Conservation (phyloP, 108 stramenopile species). For the Cyclotella baltica region DNA sequence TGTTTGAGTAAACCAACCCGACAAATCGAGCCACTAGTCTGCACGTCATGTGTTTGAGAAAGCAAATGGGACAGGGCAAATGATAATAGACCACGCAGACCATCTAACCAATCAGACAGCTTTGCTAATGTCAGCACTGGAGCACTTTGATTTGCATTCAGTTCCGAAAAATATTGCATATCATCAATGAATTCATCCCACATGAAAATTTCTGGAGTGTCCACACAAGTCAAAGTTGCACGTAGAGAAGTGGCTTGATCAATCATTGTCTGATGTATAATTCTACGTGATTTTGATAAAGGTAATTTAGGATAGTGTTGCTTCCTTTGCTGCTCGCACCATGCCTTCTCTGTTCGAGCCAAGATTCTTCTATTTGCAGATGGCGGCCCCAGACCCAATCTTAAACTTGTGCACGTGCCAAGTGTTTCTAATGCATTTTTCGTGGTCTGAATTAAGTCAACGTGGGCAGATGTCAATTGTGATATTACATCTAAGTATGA, state of each 20-base stretch:
- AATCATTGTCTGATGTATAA: conserved; percentile 36
- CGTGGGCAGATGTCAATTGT: conserved; percentile 20
- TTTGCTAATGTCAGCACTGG: conserved; percentile 44
- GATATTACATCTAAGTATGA: conserved; percentile 15
- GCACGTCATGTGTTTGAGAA: neutral
- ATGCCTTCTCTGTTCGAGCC: conserved; percentile 36
- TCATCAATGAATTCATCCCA: conserved; percentile 47
- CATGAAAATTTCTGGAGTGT: neutral
- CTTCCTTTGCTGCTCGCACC: conserved; percentile 8
- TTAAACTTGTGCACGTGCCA: conserved; percentile 17
- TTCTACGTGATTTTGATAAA: conserved; percentile 29
- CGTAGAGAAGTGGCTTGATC: conserved; percentile 38
- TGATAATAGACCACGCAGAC: conserved; percentile 25
- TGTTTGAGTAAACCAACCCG: neutral
- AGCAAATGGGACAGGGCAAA: conserved; percentile 10
- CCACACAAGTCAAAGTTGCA: neutral
- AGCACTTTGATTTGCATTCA: neutral
- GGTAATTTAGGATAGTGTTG: conserved; percentile 23
- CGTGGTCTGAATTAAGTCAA: conserved; percentile 14
- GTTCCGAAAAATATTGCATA: conserved; percentile 16
- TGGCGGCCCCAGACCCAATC: conserved; percentile 28
- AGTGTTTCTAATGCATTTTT: conserved; percentile 7
- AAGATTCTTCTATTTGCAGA: conserved; percentile 18
- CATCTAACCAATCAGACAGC: conserved; percentile 39
- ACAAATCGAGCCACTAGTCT: neutral